Percentiles rank a stretch among this genome's conserved stretches.
phyloP scores from a whole-genome alignment of 371 early-diverging fungal genomes.

The Syncephalastrum monosporum region DNA sequence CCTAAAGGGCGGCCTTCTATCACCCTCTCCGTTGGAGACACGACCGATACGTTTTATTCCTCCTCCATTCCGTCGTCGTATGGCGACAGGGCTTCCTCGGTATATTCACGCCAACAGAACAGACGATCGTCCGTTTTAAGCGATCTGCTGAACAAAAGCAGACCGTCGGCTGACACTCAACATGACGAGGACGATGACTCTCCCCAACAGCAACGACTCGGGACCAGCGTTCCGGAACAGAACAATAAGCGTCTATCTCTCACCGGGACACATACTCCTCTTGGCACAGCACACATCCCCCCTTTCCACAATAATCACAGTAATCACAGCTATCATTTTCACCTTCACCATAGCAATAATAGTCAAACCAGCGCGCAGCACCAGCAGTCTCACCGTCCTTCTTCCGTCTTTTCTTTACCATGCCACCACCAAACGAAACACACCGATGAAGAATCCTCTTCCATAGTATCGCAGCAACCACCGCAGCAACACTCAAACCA shows the following conservation, averaged over 20 bases:
- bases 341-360: not conserved
- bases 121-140: too few relatives aligned
- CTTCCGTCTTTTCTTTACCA: conserved; percentile 19
- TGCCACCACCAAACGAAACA: not conserved
- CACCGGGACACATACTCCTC: too few relatives aligned
- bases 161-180: conserved; percentile 1
- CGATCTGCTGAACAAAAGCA: too few relatives aligned
- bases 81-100: too few relatives aligned
- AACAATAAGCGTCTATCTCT: conserved; percentile 1
- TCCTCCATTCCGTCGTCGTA: conserved; percentile 6
- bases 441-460: not conserved
- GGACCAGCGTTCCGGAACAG: conserved; percentile 16
- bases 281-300: too few relatives aligned
- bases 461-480: not conserved
- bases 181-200: conserved; percentile 7
- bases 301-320: too few relatives aligned
- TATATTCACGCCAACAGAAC: too few relatives aligned
- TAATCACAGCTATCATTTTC: too few relatives aligned
- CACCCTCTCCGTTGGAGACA: conserved; percentile 9
- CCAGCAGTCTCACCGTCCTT: conserved; percentile 4
- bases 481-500: conserved; percentile 16
- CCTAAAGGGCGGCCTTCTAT: conserved; percentile 13
- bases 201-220: conserved; percentile 9
- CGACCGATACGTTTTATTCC: conserved; percentile 11
- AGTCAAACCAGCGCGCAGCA: not conserved